Evolutionary conservation across 148 eudicot species (phyloP).

Genomic region (Dianthus caryophyllus): DNA sequence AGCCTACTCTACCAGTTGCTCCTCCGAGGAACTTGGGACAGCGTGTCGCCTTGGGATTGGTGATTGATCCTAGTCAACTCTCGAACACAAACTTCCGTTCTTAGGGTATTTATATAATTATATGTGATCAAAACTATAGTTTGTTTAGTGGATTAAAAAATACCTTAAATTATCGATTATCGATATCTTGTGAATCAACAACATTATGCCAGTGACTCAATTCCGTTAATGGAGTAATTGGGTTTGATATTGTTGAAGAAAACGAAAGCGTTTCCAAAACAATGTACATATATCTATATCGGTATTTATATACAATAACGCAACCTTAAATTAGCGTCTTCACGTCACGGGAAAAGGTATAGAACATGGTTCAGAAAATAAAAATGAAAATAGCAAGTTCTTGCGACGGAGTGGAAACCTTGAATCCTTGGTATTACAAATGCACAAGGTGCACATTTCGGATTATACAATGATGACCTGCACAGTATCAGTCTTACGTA

Average conservation of each 20-base stretch:
- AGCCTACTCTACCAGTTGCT: slow-evolving; percentile 13
- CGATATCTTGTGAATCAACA: too few species aligned
- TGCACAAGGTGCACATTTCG: slow-evolving; percentile 25
- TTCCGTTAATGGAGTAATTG: too few species aligned
- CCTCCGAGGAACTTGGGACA: slow-evolving; percentile 19
- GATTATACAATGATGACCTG: slow-evolving; percentile 22
- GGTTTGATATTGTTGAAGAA: too few species aligned
- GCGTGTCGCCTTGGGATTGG: slow-evolving; percentile 32
- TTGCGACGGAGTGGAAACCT: slow-evolving; percentile 15
- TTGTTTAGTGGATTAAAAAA: not conserved
- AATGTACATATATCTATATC: too few species aligned
- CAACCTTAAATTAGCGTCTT: slow-evolving; percentile 17
- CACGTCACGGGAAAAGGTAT: slow-evolving; percentile 8
- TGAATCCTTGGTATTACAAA: slow-evolving; percentile 37
- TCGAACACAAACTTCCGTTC: not conserved
- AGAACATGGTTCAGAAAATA: slow-evolving; percentile 20
- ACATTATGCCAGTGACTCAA: too few species aligned
- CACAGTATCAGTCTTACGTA: slow-evolving; percentile 16
- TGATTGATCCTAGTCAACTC: slow-evolving; percentile 46
- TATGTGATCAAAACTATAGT: not conserved
- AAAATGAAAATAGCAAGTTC: not conserved
- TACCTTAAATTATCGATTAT: too few species aligned
- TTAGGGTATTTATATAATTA: not conserved
- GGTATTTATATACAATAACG: not conserved
- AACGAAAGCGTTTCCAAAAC: too few species aligned